Percentiles rank a stretch among this genome's conserved stretches.
These are phyloP conservation scores for Microbotryum saponariae DNA, from an alignment of 1,284 basidiomycete species.

Conservation along the genomic window DNA sequence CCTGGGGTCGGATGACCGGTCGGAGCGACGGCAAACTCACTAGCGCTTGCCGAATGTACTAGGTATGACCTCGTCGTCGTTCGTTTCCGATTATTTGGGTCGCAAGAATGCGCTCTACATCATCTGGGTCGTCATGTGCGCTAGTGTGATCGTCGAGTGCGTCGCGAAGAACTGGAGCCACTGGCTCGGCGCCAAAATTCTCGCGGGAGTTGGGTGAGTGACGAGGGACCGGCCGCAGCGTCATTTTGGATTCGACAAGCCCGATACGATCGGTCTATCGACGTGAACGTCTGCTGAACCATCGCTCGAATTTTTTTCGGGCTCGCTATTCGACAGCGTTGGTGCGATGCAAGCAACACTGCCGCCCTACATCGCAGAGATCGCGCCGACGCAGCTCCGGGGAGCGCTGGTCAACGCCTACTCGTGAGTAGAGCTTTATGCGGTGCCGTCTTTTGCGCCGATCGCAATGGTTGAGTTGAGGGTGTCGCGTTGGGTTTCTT, in stretches of 20 bases:
- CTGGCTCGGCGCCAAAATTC: constrained; percentile 35
- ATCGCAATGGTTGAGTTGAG: too few relatives aligned
- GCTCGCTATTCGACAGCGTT: background rate
- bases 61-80: constrained; percentile 27
- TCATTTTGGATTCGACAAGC: too few relatives aligned
- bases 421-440: constrained; percentile 16
- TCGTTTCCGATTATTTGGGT: constrained; percentile 33
- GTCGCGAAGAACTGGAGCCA: constrained; percentile 32
- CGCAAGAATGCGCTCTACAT: constrained; percentile 32
- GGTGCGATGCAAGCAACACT: constrained; percentile 35
- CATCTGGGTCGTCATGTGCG: constrained; percentile 33
- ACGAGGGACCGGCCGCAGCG: too few relatives aligned
- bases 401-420: constrained; percentile 34
- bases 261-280: too few relatives aligned
- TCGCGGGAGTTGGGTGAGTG: constrained; percentile 28
- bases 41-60: too few relatives aligned
- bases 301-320: too few relatives aligned
- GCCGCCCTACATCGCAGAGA: constrained; percentile 34
- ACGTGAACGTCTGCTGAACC: too few relatives aligned
- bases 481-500: too few relatives aligned
- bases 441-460: background rate
- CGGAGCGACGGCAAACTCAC: too few relatives aligned
- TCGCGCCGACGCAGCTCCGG: constrained; percentile 33
- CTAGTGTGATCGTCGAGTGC: constrained; percentile 29
- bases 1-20: too few relatives aligned